These are phyloP conservation scores for Aspergillus pseudonomiae DNA, from an alignment of 2,329 filamentous ascomycete species.

Conservation along the genomic window DNA sequence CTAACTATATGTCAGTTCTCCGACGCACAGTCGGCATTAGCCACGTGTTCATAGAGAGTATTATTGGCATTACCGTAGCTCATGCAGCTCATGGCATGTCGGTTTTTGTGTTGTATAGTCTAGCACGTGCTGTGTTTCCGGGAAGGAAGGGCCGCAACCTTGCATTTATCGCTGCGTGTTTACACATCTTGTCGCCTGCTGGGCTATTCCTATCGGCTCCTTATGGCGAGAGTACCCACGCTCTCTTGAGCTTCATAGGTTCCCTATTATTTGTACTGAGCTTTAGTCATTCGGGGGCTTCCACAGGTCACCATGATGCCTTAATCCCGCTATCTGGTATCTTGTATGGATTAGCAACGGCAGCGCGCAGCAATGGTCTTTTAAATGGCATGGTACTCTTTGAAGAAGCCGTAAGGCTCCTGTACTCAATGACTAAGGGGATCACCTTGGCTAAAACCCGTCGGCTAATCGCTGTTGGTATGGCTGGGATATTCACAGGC, in stretches of 20 bases:
- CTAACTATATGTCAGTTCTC: constrained; percentile 2
- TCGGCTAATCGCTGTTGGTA: constrained; percentile 6
- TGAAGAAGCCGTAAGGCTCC: constrained; percentile 9
- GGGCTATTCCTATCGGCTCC: constrained; percentile 14
- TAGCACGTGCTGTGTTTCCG: constrained; percentile 7
- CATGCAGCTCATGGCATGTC: constrained; percentile 12
- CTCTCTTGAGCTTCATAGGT: constrained; percentile 9
- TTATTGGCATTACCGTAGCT: constrained; percentile 4
- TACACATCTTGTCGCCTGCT: constrained; percentile 12
- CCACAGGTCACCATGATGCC: not conserved
- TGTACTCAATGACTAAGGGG: not conserved
- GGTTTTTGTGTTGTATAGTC: constrained; percentile 1
- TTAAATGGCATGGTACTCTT: constrained; percentile 10
- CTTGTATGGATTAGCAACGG: constrained; percentile 8
- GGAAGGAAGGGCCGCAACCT: constrained; percentile 7
- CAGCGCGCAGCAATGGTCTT: constrained; percentile 12
- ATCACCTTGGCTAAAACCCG: not conserved
- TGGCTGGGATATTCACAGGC: constrained; percentile 8
- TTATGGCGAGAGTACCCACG: constrained; percentile 7
- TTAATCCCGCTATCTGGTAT: constrained; percentile 5
- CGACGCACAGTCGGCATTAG: not conserved
- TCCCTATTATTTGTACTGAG: constrained; percentile 11
- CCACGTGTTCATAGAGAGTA: not conserved
- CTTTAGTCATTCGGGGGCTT: not conserved
- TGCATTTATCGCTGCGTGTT: constrained; percentile 12